phyloP scores from a whole-genome alignment of 768 basidiomycete species.

The Leccinum longicurvipes region DNA sequence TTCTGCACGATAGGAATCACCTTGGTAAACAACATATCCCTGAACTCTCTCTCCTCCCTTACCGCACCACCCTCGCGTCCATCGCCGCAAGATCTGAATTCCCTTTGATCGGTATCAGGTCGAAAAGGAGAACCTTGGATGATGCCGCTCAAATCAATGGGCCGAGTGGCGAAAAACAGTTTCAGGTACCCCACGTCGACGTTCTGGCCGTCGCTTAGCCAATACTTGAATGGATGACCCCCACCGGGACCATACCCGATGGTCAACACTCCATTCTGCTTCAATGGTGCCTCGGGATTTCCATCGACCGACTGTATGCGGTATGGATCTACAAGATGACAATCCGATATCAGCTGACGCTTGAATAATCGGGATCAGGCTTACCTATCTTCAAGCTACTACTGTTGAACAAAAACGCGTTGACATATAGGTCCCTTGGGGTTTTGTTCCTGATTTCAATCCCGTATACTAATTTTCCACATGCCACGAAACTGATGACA shows the following conservation, averaged over 20 bases:
- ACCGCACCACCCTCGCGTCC: background rate
- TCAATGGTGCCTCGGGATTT: slow-evolving; percentile 7
- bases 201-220: background rate
- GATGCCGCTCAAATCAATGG: background rate
- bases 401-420: slow-evolving; percentile 42
- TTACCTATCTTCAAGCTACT: slow-evolving; percentile 36
- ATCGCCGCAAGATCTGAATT: background rate
- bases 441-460: slow-evolving; percentile 36
- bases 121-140: background rate
- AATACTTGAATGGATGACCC: background rate
- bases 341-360: background rate
- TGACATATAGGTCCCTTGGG: slow-evolving; percentile 33
- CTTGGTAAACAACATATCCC: slow-evolving; percentile 19
- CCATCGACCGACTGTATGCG: slow-evolving; percentile 1
- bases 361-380: background rate
- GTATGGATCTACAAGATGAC: slow-evolving; percentile 4
- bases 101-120: background rate
- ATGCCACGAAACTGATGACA: slow-evolving; percentile 22
- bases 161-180: background rate
- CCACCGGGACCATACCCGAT: slow-evolving; percentile 37
- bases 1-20: slow-evolving; percentile 18
- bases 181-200: background rate
- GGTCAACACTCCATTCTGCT: slow-evolving; percentile 13
- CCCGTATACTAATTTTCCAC: slow-evolving; percentile 29
- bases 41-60: slow-evolving; percentile 1